Evolutionary conservation across 1,284 basidiomycete species (phyloP), one percentile per base, ranked within the genome.

Genomic region (Malassezia sympodialis): DNA sequence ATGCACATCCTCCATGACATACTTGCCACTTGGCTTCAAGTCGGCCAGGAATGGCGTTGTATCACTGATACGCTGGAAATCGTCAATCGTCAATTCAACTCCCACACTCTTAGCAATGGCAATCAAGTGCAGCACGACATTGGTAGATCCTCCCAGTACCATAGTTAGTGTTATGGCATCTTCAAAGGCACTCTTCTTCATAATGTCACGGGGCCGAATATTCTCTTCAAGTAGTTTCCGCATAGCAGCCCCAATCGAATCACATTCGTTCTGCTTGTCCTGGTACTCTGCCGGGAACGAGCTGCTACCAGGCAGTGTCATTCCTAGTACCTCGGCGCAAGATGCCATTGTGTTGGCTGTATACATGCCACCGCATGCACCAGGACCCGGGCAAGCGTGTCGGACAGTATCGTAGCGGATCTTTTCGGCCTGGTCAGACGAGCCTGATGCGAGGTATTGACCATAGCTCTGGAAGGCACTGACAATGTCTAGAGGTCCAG

Each of bases 291-390:
- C 72, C 4, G 71, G 71, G 64, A 65, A 71, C 8, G 66, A 68
- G 21, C 64, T 62, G 51, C 59, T 63, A 24, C 71, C 71, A 15
- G 72, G 72, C 15, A 75, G 60, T 11, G 71, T 68, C 71, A 75
- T 75, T 42, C 72, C 72, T 14, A 75, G 56, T 3, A 65, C 69
- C 40, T 75, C 72, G 15, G 69, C 60, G 53, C 68, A 72, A 1
- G 71, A 72, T 6, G 71, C 69, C 60, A 75, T 72, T 24, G 72
- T 73, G 61, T 75, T 75, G 55, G 72, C 72, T 27, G 72, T 66
- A 60, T 73, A 75, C 72, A 75, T 75, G 31, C 72, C 72, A 55
- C 71, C 71, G 49, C 72, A 75, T 10, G 71, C 71, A 31, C 72
- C 72, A 0, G 65, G 61, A 48, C 71, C 71, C 30, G 72, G 72